phyloP scores from a whole-genome alignment of 108 stramenopile genomes.

The Fragilaria crotonensis region DNA sequence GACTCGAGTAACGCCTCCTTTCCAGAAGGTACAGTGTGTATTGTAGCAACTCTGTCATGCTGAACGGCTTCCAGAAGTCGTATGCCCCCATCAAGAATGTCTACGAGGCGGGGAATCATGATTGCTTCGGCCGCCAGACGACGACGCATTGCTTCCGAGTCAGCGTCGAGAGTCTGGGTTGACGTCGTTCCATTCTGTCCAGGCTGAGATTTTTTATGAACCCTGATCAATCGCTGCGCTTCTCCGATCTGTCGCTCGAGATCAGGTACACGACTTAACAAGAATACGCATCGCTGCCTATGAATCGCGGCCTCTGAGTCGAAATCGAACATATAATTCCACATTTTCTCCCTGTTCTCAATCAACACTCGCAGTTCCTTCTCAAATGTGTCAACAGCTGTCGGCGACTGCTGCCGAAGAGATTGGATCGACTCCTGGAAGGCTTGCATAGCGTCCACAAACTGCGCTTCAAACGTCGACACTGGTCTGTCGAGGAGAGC shows the following conservation, averaged over 20 bases:
- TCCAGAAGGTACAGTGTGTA: too few species aligned
- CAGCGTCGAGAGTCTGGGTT: constrained; percentile 6
- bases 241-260: constrained; percentile 3
- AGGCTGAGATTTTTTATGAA: not conserved
- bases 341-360: not conserved
- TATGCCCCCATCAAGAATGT: not conserved
- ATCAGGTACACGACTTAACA: constrained; percentile 3
- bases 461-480: not conserved
- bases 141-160: constrained; percentile 5
- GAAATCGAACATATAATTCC: not conserved
- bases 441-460: not conserved
- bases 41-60: not conserved
- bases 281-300: not conserved
- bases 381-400: too few species aligned
- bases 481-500: too few species aligned
- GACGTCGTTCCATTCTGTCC: not conserved
- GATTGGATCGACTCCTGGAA: not conserved
- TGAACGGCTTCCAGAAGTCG: not conserved
- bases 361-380: not conserved
- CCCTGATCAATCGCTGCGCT: not conserved
- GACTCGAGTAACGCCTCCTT: too few species aligned
- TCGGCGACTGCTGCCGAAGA: too few species aligned
- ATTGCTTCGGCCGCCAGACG: constrained; percentile 1
- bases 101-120: not conserved
- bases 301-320: not conserved